phyloP scores from a whole-genome alignment of 352 stramenopile genomes.

The Globisporangium sylvaticum region DNA sequence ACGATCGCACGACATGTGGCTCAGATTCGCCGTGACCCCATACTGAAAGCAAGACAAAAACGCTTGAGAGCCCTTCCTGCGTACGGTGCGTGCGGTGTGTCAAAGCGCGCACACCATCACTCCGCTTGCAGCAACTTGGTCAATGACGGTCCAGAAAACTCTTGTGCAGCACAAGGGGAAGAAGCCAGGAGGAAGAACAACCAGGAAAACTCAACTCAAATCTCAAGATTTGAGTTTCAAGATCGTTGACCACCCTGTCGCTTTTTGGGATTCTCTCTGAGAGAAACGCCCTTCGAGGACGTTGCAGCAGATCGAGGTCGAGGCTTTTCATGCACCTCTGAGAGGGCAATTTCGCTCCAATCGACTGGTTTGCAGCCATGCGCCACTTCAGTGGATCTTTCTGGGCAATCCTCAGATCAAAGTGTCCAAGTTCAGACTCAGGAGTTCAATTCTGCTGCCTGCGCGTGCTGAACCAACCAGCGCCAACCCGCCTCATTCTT shows the following conservation, averaged over 20 bases:
- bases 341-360: neutral
- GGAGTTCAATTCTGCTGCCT: neutral
- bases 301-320: neutral
- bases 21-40: neutral
- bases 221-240: neutral
- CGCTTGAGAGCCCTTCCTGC: neutral
- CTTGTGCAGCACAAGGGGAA: constrained; percentile 4
- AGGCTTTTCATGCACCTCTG: neutral
- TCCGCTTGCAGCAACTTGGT: neutral
- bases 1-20: constrained; percentile 5
- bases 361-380: too few relatives aligned
- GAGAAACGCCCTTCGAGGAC: neutral
- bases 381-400: neutral
- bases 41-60: neutral
- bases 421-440: neutral
- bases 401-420: neutral
- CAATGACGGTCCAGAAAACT: constrained; percentile 18
- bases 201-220: neutral
- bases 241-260: neutral
- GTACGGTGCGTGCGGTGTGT: neutral
- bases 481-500: neutral
- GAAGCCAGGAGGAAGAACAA: neutral
- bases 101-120: neutral
- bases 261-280: neutral
- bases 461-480: neutral